Evolutionary conservation across 371 early-diverging fungal species (phyloP).

Genomic region (Mucor velutinosus): DNA sequence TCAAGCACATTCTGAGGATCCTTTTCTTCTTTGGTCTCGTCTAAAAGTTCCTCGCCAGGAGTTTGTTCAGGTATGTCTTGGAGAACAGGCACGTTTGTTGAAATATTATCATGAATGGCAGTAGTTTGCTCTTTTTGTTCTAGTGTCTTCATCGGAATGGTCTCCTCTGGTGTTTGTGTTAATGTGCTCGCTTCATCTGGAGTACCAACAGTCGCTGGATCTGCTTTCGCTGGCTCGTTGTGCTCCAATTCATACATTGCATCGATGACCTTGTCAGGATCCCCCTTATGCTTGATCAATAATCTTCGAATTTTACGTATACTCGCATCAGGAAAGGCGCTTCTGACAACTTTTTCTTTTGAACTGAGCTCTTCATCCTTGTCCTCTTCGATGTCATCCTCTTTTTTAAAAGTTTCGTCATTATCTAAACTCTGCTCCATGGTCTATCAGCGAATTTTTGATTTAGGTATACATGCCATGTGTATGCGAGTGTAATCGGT

Average conservation of each 20-base stretch:
- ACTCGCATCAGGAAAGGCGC: conserved; percentile 51
- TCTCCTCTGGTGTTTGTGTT: not conserved
- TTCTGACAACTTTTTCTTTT: conserved; percentile 51
- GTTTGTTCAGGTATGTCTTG: not conserved
- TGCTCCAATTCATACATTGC: conserved; percentile 39
- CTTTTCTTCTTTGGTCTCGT: not conserved
- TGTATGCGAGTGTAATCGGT: not conserved
- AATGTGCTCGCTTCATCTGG: not conserved
- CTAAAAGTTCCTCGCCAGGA: not conserved
- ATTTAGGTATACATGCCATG: not conserved
- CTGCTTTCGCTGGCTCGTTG: not conserved
- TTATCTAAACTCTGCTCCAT: not conserved
- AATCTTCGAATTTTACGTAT: conserved; percentile 53
- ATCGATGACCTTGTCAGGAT: conserved; percentile 61
- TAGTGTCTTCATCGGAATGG: not conserved
- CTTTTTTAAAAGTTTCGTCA: not conserved
- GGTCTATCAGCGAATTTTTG: not conserved
- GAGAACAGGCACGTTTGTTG: not conserved
- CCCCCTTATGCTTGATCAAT: conserved; percentile 47
- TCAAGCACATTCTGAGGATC: not conserved
- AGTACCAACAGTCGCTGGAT: not conserved
- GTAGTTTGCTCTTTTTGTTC: not conserved
- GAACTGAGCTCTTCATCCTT: conserved; percentile 31
- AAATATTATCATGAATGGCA: not conserved
- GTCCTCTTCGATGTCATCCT: conserved; percentile 20